Conservation (phyloP, 2,329 filamentous ascomycete species). For the Trichoderma sp. region DNA sequence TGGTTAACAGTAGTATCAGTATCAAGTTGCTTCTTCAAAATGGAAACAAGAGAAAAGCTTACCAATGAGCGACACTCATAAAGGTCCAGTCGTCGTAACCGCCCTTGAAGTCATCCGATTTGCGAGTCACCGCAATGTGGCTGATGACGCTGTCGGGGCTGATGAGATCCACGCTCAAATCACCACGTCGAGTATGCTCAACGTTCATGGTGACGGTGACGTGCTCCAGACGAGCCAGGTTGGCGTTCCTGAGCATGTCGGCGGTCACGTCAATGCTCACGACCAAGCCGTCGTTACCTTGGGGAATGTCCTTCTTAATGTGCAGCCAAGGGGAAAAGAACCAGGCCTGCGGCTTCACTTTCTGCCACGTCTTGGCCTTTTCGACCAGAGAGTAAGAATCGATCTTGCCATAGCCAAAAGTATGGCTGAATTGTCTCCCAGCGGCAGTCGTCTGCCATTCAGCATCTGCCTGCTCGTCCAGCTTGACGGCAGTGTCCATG, state of each 20-base stretch:
- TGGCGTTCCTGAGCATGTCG: slow-evolving; percentile 78
- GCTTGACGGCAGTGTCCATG: slow-evolving; percentile 76
- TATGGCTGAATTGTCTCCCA: slow-evolving; percentile 88
- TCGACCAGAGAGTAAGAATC: slow-evolving; percentile 86
- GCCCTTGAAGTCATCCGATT: slow-evolving; percentile 62
- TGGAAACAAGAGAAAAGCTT: slow-evolving; percentile 41
- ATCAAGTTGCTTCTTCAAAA: neutral
- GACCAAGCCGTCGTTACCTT: slow-evolving; percentile 77
- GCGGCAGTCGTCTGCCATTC: slow-evolving; percentile 82
- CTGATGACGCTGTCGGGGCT: slow-evolving; percentile 82
- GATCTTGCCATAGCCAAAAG: slow-evolving; percentile 93
- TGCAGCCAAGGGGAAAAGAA: slow-evolving; percentile 91
- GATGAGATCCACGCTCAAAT: slow-evolving; percentile 87
- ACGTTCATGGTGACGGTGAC: slow-evolving; percentile 98
- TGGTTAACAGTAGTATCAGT: slow-evolving; percentile 39
- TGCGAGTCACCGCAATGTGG: slow-evolving; percentile 76
- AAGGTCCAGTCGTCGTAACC: slow-evolving; percentile 98
- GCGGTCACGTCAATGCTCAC: slow-evolving; percentile 81
- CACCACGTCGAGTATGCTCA: slow-evolving; percentile 81
- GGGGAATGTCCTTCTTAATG: slow-evolving; percentile 81
- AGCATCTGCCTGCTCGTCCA: slow-evolving; percentile 67
- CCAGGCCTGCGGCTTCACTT: slow-evolving; percentile 95
- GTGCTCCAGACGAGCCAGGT: slow-evolving; percentile 86
- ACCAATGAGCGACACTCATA: slow-evolving; percentile 97
- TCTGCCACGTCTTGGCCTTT: slow-evolving; percentile 78